Evolutionary conservation across 306 rosid genomes (phyloP), one percentile per base, ranked within the genome.

Genomic region (Cicer yamashitae): DNA sequence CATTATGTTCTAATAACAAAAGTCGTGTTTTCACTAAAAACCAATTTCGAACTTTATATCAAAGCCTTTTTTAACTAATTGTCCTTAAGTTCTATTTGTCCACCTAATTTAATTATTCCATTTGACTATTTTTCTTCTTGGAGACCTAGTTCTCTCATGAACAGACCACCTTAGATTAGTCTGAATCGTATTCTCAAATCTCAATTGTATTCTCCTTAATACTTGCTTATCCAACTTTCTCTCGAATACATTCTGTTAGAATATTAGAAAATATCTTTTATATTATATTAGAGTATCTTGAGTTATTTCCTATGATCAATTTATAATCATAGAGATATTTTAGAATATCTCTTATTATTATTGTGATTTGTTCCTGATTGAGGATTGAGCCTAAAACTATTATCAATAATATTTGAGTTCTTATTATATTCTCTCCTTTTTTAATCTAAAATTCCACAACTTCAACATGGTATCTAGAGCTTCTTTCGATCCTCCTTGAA

Each of bases 191-290:
- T 5, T 45, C 50, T 45, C 50, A 51, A 14, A 2, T 45, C 50
- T 45, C n/a, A 51, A 51, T 51, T 13, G 15, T 51, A 30, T 51
- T 69, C 63, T 48, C 54, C 62, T 38, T n/a, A 59, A 59, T 18
- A 46, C 22, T 45, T 30, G 50, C 60, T 69, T 69, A 51, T 54
- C 70, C 63, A 58, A 69, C 53, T 61, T 78, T 47, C 58, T 51
- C 25, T 11, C 8, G 1, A 47, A 74, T 40, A 71, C 47, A 30
- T 4, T 30, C 37, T 4, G 0, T 30, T 30, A 30, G 6, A 30
- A 30, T 30, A 30, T 30, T 30, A 30, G 5, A 30, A 30, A 30
- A 30, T 30, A 30, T 30, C 37, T 30, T 30, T 30, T 30, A 30
- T 30, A 30, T 30, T 30, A 30, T 30, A 30, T 30, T 30, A 30